Evolutionary conservation across 208 protist species (phyloP).

Genomic region (Wallacemonas rigidus): DNA sequence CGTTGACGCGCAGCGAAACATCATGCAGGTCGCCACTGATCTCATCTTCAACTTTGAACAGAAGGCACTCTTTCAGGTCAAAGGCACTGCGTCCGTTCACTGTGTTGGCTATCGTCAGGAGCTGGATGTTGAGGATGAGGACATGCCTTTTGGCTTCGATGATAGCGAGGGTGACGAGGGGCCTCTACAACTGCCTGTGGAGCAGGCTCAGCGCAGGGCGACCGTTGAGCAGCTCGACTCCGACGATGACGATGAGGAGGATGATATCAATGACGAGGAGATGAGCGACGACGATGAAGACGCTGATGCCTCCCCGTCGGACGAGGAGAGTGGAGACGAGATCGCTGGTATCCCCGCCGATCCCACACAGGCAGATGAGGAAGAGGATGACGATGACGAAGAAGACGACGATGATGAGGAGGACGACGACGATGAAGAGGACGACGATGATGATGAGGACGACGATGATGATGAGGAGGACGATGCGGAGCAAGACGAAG

Average conservation of each 20-base stretch:
- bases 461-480: constrained; percentile 41
- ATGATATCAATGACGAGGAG: constrained; percentile 16
- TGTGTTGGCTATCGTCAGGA: constrained; percentile 82
- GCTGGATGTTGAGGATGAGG: constrained; percentile 57
- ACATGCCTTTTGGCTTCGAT: constrained; percentile 8
- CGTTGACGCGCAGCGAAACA: constrained; percentile 53
- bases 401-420: neutral
- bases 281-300: constrained; percentile 21
- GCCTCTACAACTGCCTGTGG: constrained; percentile 19
- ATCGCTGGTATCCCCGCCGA: constrained; percentile 21
- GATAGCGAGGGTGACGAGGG: constrained; percentile 27
- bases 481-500: constrained; percentile 29
- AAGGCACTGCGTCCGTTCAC: constrained; percentile 72
- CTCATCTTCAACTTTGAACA: constrained; percentile 85
- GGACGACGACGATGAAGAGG: constrained; percentile 38
- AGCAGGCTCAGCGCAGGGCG: constrained; percentile 6
- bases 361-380: constrained; percentile 27
- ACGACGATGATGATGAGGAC: constrained; percentile 50
- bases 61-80: constrained; percentile 75
- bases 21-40: constrained; percentile 71
- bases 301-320: constrained; percentile 15
- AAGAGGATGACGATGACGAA: constrained; percentile 33
- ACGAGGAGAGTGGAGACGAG: constrained; percentile 32
- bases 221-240: constrained; percentile 15
- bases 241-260: constrained; percentile 29